Evolutionary conservation across 2,329 filamentous ascomycete genomes (phyloP).

Genomic region (Monilinia polystroma): DNA sequence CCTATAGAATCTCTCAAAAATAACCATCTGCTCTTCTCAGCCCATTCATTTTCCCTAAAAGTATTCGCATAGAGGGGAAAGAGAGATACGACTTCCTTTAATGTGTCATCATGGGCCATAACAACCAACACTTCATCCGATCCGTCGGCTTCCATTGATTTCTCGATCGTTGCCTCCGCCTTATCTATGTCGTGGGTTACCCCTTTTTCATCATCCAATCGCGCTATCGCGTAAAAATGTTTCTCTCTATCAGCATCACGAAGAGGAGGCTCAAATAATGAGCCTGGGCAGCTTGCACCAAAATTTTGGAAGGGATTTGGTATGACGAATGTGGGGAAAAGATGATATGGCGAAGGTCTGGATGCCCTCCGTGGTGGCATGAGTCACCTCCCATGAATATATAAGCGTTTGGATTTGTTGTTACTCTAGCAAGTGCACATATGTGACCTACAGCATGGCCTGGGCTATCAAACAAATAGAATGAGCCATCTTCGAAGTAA

Average conservation of each 20-base stretch:
- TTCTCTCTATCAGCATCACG: slow-evolving; percentile 34
- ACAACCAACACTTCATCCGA: slow-evolving; percentile 47
- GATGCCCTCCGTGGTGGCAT: slow-evolving; percentile 45
- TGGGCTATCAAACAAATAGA: slow-evolving; percentile 51
- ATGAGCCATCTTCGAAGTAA: slow-evolving; percentile 55
- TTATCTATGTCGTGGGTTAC: slow-evolving; percentile 38
- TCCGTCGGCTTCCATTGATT: slow-evolving; percentile 49
- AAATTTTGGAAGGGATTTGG: slow-evolving; percentile 43
- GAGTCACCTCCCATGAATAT: slow-evolving; percentile 47
- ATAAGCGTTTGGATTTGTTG: slow-evolving; percentile 37
- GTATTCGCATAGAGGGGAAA: slow-evolving; percentile 51
- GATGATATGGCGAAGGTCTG: slow-evolving; percentile 45
- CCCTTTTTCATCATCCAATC: slow-evolving; percentile 23
- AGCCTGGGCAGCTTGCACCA: slow-evolving; percentile 43
- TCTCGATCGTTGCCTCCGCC: slow-evolving; percentile 45
- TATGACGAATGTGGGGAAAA: slow-evolving; percentile 42
- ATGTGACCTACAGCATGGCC: slow-evolving; percentile 46
- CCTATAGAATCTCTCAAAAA: slow-evolving; percentile 52
- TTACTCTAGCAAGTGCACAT: slow-evolving; percentile 45
- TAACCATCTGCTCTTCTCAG: slow-evolving; percentile 47
- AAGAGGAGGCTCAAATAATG: slow-evolving; percentile 44
- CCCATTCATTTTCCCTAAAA: slow-evolving; percentile 49
- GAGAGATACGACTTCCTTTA: slow-evolving; percentile 48
- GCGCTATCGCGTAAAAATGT: slow-evolving; percentile 41
- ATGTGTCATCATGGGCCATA: slow-evolving; percentile 49